Evolutionary conservation across 768 basidiomycete species (phyloP), one percentile per base, ranked within the genome.

Genomic region (Daedaleopsis sinensis): DNA sequence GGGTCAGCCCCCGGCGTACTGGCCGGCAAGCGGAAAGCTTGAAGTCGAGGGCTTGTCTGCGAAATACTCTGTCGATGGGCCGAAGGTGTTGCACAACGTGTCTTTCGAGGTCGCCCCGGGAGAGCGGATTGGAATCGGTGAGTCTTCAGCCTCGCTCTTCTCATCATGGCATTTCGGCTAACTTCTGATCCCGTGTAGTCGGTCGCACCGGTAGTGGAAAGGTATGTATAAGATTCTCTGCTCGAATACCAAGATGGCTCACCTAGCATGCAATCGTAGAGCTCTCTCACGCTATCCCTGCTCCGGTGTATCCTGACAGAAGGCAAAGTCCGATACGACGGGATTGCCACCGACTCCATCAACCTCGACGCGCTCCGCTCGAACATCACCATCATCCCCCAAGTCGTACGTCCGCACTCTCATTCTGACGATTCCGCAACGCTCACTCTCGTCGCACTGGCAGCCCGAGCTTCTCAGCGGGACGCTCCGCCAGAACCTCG

Each of bases 121-220:
- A 1, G 83, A 86, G 65, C 79, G 84, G 12, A 78, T 88, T 46
- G 86, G 85, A 42, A 77, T 87, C 56, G 81, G 69, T 68, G 43
- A 15, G 69, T 65, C 4, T 32, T 32, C 3, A 2, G 10, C 10
- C 11, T 36, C 6, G 21, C 16, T 16, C 6, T 11, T 1, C 27
- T 9, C 18, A 16, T 18, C 11, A 23, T 11, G 47, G 13, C n/a
- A 2, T 8, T 10, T 7, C 27, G 27, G 27, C 42, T 9, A 15
- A 52, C 5, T 56, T n/a, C n/a, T 12, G 8, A 12, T 38, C 4
- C 4, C 5, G 11, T 27, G 3, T 21, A 67, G 70, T 87, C 32
- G 86, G 86, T 6, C 74, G 84, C 19, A 87, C 86, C 1, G 86
- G 85, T 15, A 82, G 80, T 67, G 85, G 85, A 36, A 81, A 81